Evolutionary conservation across 768 basidiomycete species (phyloP).

Genomic region (Leucosporidium yakuticum): DNA sequence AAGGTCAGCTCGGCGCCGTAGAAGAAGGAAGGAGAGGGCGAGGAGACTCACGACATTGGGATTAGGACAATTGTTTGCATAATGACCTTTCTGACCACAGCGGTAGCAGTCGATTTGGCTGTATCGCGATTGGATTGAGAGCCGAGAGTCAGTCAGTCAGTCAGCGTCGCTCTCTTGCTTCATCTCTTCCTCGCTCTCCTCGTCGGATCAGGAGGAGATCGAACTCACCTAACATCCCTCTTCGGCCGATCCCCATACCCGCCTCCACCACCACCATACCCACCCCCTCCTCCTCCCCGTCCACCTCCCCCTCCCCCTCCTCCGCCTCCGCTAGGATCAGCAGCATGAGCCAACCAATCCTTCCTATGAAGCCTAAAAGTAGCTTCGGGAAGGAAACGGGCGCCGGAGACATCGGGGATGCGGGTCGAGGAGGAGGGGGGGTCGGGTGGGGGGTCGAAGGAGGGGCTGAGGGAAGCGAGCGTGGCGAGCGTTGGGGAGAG

Average conservation of each 20-base stretch:
- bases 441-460: slow-evolving; percentile 40
- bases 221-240: slow-evolving; percentile 66
- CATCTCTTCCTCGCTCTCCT: background rate
- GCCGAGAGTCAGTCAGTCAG: background rate
- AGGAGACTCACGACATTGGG: slow-evolving; percentile 2
- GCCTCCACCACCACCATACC: background rate
- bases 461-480: no score
- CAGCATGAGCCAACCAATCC: slow-evolving; percentile 33
- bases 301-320: slow-evolving; percentile 13
- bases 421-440: slow-evolving; percentile 29
- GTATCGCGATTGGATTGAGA: background rate
- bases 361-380: slow-evolving; percentile 30
- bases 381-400: slow-evolving; percentile 34
- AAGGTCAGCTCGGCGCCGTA: no score
- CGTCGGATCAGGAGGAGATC: slow-evolving; percentile 18
- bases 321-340: slow-evolving; percentile 26
- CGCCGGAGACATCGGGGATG: slow-evolving; percentile 35
- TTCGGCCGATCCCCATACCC: slow-evolving; percentile 60
- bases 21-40: no score
- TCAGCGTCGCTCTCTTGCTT: no score
- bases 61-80: slow-evolving; percentile 54
- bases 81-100: slow-evolving; percentile 86
- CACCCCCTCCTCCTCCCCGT: slow-evolving; percentile 2
- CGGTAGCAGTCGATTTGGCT: slow-evolving; percentile 42
- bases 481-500: no score